Conservation (phyloP, 2,329 filamentous ascomycete genomes). For the Aureobasidium leucospermi region DNA sequence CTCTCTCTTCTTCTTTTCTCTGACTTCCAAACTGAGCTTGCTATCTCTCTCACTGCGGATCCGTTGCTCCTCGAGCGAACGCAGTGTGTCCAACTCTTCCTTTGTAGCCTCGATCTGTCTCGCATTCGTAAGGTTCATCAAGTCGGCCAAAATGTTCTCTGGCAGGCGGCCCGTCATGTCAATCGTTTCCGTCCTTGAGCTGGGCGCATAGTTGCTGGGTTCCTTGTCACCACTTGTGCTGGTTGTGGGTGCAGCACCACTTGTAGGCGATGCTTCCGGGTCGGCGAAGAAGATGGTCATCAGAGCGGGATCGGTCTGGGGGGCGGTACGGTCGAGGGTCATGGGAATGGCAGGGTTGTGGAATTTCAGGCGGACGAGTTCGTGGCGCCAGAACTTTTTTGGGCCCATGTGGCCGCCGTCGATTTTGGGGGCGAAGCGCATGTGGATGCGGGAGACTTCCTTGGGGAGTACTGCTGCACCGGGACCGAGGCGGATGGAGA, state of each 20-base stretch:
- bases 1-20: slow-evolving; percentile 55
- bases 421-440: slow-evolving; percentile 60
- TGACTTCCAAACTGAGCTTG: slow-evolving; percentile 44
- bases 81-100: slow-evolving; percentile 54
- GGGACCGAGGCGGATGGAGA: slow-evolving; percentile 69
- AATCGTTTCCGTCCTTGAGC: slow-evolving; percentile 34
- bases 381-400: slow-evolving; percentile 80
- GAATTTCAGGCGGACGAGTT: slow-evolving; percentile 82
- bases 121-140: slow-evolving; percentile 58
- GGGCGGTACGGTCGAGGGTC: slow-evolving; percentile 62
- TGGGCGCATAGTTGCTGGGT: slow-evolving; percentile 25
- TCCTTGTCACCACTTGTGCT: slow-evolving; percentile 25
- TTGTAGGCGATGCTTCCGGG: slow-evolving; percentile 25
- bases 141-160: slow-evolving; percentile 54
- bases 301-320: slow-evolving; percentile 50
- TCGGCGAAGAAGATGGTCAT: slow-evolving; percentile 57
- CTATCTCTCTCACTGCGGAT: slow-evolving; percentile 49
- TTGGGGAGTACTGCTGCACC: slow-evolving; percentile 76
- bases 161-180: slow-evolving; percentile 57
- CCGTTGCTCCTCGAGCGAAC: slow-evolving; percentile 48
- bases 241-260: slow-evolving; percentile 19
- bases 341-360: slow-evolving; percentile 84
- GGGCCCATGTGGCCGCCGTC: slow-evolving; percentile 65
- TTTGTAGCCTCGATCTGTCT: slow-evolving; percentile 48
- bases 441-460: slow-evolving; percentile 65